These are phyloP conservation scores for Phylloporus sp. DNA, from an alignment of 768 basidiomycete species.

Conservation along the genomic window DNA sequence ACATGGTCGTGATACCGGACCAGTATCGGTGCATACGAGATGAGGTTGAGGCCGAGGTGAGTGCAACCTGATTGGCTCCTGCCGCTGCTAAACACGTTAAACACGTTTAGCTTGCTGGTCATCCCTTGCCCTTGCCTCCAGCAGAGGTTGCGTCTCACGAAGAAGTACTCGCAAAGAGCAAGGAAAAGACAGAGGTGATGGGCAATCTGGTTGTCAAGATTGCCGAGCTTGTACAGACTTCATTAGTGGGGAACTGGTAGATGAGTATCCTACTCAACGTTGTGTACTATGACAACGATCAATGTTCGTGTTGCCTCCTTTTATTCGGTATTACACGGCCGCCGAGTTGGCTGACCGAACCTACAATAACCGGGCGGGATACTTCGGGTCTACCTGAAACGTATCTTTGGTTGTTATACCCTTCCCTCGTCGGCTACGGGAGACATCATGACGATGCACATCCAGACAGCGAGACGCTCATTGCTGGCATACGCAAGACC, in stretches of 20 bases:
- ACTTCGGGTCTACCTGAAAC: slow-evolving; percentile 7
- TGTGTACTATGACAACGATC: too few species aligned
- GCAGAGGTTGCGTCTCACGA: slow-evolving; percentile 65
- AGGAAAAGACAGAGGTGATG: slow-evolving; percentile 68
- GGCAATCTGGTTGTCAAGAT: slow-evolving; percentile 64
- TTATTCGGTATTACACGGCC: slow-evolving; percentile 21
- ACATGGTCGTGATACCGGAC: slow-evolving; percentile 73
- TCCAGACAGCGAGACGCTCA: slow-evolving; percentile 24
- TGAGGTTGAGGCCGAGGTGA: slow-evolving; percentile 75
- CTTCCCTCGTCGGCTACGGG: slow-evolving; percentile 2
- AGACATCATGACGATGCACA: slow-evolving; percentile 18
- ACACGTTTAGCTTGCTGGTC: slow-evolving; percentile 63
- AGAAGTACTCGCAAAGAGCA: slow-evolving; percentile 69
- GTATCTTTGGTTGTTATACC: slow-evolving; percentile 11
- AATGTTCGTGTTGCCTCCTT: slow-evolving; percentile 11
- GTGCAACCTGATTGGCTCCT: slow-evolving; percentile 9
- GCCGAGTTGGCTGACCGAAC: slow-evolving; percentile 10
- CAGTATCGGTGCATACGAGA: slow-evolving; percentile 64
- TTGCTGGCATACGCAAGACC: slow-evolving; percentile 20
- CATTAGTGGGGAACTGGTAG: too few species aligned
- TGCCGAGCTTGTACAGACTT: slow-evolving; percentile 39
- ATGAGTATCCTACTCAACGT: too few species aligned
- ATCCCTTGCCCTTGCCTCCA: slow-evolving; percentile 37
- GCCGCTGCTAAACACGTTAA: slow-evolving; percentile 1
- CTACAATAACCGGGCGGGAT: slow-evolving; percentile 16